Conservation (phyloP, 2,329 filamentous ascomycete species). For the Didymella arachidicola region DNA sequence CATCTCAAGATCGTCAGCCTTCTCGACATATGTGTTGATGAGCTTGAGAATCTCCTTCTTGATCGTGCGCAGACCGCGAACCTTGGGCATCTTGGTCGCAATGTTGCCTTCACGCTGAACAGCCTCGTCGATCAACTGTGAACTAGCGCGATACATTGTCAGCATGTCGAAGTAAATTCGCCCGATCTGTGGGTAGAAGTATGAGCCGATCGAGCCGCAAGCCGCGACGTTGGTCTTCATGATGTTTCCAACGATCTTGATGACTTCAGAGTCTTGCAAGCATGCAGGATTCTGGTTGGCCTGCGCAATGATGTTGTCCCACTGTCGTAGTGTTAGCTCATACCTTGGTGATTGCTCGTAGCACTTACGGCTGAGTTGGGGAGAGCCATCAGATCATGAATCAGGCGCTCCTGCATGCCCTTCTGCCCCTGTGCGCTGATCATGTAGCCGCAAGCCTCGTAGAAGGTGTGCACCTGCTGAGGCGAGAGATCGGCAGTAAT, state of each 20-base stretch:
- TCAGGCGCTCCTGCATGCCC: constrained; percentile 87
- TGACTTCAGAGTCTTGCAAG: constrained; percentile 90
- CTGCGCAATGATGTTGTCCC: constrained; percentile 91
- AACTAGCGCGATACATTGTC: constrained; percentile 98
- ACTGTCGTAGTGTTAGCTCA: constrained; percentile 54
- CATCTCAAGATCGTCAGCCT: constrained; percentile 93
- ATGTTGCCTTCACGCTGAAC: constrained; percentile 89
- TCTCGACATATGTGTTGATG: constrained; percentile 97
- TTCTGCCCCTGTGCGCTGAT: constrained; percentile 97
- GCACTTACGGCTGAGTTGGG: constrained; percentile 76
- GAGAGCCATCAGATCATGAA: constrained; percentile 89
- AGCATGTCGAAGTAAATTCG: constrained; percentile 98
- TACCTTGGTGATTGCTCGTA: not conserved
- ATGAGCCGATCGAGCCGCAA: constrained; percentile 92
- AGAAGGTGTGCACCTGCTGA: constrained; percentile 98
- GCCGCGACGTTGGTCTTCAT: constrained; percentile 99
- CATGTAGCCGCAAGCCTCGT: constrained; percentile 99
- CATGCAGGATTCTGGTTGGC: constrained; percentile 86
- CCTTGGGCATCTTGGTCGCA: constrained; percentile 96
- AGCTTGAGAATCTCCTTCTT: constrained; percentile 99
- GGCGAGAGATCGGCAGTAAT: constrained; percentile 95
- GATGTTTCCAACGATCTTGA: constrained; percentile 98
- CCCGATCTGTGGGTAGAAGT: constrained; percentile 98
- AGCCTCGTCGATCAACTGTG: constrained; percentile 91
- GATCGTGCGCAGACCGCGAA: constrained; percentile 92